Evolutionary conservation across 1,284 basidiomycete species (phyloP).

Genomic region (Chalciporus piperatoides): DNA sequence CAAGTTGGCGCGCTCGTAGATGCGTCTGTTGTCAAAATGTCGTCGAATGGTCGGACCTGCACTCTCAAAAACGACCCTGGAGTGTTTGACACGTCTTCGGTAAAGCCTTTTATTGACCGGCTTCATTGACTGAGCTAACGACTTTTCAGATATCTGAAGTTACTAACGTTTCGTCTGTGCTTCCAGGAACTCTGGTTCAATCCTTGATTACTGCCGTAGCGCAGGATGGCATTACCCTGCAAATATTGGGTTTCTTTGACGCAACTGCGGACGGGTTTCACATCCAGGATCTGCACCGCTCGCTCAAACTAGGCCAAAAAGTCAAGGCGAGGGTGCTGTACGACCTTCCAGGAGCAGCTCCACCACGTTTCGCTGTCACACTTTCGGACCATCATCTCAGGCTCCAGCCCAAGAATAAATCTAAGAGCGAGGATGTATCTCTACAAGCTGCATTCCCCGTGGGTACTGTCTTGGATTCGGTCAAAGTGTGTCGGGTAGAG

Average conservation of each 20-base stretch:
- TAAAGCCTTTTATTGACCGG: slow-evolving; percentile 35
- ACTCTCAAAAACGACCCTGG: slow-evolving; percentile 53
- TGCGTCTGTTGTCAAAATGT: slow-evolving; percentile 58
- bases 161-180: slow-evolving; percentile 74
- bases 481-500: slow-evolving; percentile 74
- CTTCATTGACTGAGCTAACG: slow-evolving; percentile 12
- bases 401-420: slow-evolving; percentile 40
- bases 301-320: slow-evolving; percentile 81
- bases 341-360: slow-evolving; percentile 64
- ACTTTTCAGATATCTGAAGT: slow-evolving; percentile 62
- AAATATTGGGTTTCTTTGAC: slow-evolving; percentile 91
- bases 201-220: slow-evolving; percentile 81
- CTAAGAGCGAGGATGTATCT: slow-evolving; percentile 27
- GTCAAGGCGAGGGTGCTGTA: slow-evolving; percentile 88
- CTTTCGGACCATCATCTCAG: slow-evolving; percentile 70
- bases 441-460: slow-evolving; percentile 65
- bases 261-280: slow-evolving; percentile 89
- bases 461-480: slow-evolving; percentile 68
- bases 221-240: slow-evolving; percentile 81
- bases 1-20: slow-evolving; percentile 65
- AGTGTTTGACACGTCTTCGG: slow-evolving; percentile 48
- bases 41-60: slow-evolving; percentile 70
- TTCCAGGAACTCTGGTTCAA: slow-evolving; percentile 87
- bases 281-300: slow-evolving; percentile 50
- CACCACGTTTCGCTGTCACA: slow-evolving; percentile 80